Conservation (phyloP, 345 rosid genomes). For the Nasturtium officinale region DNA sequence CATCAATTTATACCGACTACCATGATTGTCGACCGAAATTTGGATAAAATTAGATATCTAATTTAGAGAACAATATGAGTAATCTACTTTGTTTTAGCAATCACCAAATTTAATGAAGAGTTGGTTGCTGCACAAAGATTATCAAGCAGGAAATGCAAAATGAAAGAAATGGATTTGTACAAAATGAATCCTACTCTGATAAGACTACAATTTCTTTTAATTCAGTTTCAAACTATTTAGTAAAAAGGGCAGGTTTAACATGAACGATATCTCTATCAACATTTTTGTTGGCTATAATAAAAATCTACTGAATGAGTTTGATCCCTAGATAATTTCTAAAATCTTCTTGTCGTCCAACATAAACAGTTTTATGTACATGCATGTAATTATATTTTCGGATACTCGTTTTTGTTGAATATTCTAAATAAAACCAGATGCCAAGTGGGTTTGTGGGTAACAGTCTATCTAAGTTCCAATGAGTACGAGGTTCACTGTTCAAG, state of each 20-base stretch:
- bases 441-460: constrained; percentile 22
- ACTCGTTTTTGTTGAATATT: background rate
- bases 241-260: background rate
- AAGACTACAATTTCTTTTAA: too few relatives aligned
- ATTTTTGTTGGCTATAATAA: background rate
- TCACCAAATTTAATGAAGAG: background rate
- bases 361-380: background rate
- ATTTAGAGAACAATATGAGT: background rate
- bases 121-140: background rate
- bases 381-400: background rate
- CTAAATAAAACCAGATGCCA: constrained; percentile 3
- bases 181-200: background rate
- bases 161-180: background rate
- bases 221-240: background rate
- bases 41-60: background rate
- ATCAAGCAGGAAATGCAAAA: background rate
- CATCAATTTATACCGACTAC: background rate
- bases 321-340: background rate
- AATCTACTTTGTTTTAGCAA: background rate
- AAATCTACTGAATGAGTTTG: constrained; percentile 1
- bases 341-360: constrained; percentile 1
- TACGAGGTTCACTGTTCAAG: constrained; percentile 41
- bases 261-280: background rate
- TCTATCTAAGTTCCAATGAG: constrained; percentile 40
- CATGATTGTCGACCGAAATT: background rate